A percentile compares a stretch with the other conserved stretches of the same genome.
Conservation (phyloP, 352 stramenopile species). For the Pythium pyrilobum region DNA sequence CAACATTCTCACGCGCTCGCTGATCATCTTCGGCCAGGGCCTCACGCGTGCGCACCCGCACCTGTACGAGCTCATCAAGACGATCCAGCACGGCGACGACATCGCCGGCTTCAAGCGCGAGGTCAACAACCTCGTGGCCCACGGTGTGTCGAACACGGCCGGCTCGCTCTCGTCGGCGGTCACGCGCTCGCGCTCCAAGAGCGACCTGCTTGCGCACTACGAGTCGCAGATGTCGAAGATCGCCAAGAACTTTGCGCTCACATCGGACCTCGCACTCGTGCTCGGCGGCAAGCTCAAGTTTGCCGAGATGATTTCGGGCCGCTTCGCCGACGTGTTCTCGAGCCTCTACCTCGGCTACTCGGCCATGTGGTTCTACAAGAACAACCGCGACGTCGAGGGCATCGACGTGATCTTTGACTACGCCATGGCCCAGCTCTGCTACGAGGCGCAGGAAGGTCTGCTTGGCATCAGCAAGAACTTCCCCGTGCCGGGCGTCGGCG, state of each 20-base stretch:
- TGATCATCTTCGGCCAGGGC: conserved; percentile 98
- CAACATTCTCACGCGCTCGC: conserved; percentile 96
- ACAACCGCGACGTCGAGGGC: conserved; percentile 91
- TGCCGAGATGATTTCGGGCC: conserved; percentile 96
- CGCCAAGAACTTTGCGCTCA: conserved; percentile 96
- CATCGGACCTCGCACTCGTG: conserved; percentile 93
- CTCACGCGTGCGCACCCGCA: conserved; percentile 97
- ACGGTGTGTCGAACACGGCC: conserved; percentile 91
- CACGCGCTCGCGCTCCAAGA: conserved; percentile 90
- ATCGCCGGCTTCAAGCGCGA: conserved; percentile 92
- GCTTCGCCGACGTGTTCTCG: conserved; percentile 96
- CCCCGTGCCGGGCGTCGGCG: conserved; percentile 88
- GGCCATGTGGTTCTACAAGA: conserved; percentile 96
- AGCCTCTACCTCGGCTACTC: conserved; percentile 97
- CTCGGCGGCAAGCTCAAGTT: conserved; percentile 98
- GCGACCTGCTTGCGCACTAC: conserved; percentile 92
- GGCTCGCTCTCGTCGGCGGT: conserved; percentile 88
- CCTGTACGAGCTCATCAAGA: conserved; percentile 96
- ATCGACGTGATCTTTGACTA: conserved; percentile 96
- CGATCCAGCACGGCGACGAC: conserved; percentile 94
- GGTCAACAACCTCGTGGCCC: conserved; percentile 92
- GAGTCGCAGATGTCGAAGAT: conserved; percentile 97
- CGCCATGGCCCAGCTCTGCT: conserved; percentile 94
- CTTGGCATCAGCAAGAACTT: conserved; percentile 97
- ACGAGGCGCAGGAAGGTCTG: conserved; percentile 94